Evolutionary conservation across 257 asterid genomes (phyloP), one percentile per base, ranked within the genome.

Genomic region (Salvia rosmarinus): DNA sequence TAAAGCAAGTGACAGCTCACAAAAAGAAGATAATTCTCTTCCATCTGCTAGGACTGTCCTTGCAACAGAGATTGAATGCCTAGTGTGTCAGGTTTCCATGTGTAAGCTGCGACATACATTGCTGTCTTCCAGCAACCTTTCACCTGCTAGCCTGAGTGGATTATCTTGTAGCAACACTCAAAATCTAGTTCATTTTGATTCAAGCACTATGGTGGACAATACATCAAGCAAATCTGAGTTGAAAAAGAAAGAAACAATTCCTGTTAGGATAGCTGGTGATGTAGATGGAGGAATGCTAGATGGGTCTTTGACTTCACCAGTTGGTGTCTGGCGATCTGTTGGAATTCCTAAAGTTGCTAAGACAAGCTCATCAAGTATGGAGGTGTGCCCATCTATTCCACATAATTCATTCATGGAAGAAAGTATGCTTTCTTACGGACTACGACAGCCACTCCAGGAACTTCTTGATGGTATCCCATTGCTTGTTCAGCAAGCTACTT

Each of bases 251-350:
- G 99, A 95, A 80, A 77, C 70, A 19, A 84, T 91, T 72, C 98
- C 98, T 11, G 88, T 81, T 46, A 77, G 99, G 84, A 81, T 95
- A 76, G 98, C 96, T 83, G 99, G 99, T 78, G 99, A 95, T 81
- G 79, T 83, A 55, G 99, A 90, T 80, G 91, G 89, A 58, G 96
- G 90, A 76, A 64, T 86, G 58, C 84, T 87, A 43, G 97, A 95
- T 80, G 97, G 93, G 69, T 80, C 93, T 68, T 76, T 81, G 71
- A 83, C 75, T 83, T 88, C 99, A 40, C 96, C 97, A 69, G 90
- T 95, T 79, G 99, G 99, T 74, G 99, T 95, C 76, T 95, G 98
- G 98, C 95, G 98, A 47, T 72, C 97, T 77, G 98, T 90, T 70
- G 95, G 90, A 61, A 79, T 82, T 56, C 83, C 97, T 65, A 95